Conservation (phyloP, 495 filamentous ascomycete species). For the Pyrenula aspistea region DNA sequence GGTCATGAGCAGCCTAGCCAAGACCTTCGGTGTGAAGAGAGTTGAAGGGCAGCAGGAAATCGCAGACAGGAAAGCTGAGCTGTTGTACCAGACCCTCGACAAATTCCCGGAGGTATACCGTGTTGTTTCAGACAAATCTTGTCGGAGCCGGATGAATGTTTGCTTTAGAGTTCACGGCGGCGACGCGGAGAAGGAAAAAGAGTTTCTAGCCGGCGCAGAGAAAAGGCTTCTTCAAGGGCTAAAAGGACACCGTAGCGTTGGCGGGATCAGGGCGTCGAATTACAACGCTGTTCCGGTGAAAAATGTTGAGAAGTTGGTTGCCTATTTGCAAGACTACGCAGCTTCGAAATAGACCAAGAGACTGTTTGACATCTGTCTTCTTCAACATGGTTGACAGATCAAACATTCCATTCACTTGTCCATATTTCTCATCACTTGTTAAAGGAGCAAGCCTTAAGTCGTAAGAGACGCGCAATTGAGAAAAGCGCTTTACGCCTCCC, state of each 20-base stretch:
- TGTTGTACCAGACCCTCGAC: conserved; percentile 67
- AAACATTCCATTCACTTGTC: too few species aligned
- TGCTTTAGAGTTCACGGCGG: conserved; percentile 68
- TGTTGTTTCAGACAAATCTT: conserved; percentile 60
- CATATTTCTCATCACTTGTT: too few species aligned
- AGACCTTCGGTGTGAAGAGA: conserved; percentile 44
- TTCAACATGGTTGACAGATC: too few species aligned
- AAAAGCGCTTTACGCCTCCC: too few species aligned
- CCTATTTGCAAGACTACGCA: conserved; percentile 45
- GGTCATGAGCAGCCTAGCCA: conserved; percentile 60
- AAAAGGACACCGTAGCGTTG: conserved; percentile 74
- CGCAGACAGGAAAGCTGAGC: conserved; percentile 55
- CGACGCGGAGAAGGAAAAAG: conserved; percentile 56
- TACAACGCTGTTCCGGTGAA: conserved; percentile 51
- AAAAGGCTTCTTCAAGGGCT: conserved; percentile 51
- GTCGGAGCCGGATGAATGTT: conserved; percentile 81
- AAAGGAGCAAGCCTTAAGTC: too few species aligned
- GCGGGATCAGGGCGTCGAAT: conserved; percentile 36
- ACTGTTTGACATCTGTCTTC: too few species aligned
- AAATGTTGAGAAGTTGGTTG: conserved; percentile 45
- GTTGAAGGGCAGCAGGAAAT: conserved; percentile 59
- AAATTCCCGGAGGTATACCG: conserved; percentile 54
- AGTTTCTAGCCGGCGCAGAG: conserved; percentile 62
- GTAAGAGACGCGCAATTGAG: too few species aligned
- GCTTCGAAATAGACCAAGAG: conserved; percentile 1